A percentile compares a stretch with the other conserved stretches of the same genome.
Evolutionary conservation across 352 stramenopile species (phyloP).

Genomic region (Globisporangium middletonii): DNA sequence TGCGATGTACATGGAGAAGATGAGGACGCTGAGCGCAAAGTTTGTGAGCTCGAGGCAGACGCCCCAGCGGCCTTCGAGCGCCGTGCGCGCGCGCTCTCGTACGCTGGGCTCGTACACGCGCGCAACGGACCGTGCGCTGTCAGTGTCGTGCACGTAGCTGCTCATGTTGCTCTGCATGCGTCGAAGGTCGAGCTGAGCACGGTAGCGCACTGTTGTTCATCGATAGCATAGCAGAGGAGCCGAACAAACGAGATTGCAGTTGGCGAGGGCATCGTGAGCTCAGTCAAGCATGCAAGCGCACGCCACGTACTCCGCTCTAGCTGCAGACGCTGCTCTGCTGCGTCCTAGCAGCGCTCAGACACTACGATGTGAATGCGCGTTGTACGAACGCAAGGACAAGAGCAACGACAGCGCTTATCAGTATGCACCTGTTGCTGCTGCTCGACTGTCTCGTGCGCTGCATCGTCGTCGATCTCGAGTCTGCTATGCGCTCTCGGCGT

Average conservation of each 20-base stretch:
- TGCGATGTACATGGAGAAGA: conserved; percentile 53
- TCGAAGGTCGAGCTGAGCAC: conserved; percentile 15
- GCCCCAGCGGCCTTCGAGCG: conserved; percentile 28
- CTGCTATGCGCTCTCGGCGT: conserved; percentile 11
- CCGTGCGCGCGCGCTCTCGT: conserved; percentile 27
- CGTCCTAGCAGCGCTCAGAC: background rate
- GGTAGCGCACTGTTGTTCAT: conserved; percentile 2
- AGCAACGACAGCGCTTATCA: background rate
- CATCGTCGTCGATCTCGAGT: background rate
- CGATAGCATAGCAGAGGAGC: background rate
- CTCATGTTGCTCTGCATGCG: conserved; percentile 19
- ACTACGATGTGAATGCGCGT: background rate
- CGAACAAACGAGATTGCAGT: too few species aligned
- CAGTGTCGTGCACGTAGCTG: conserved; percentile 14
- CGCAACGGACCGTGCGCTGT: conserved; percentile 21
- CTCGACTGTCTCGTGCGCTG: background rate
- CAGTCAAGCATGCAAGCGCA: background rate
- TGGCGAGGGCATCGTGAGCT: background rate
- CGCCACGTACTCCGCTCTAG: conserved; percentile 6
- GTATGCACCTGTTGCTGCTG: background rate
- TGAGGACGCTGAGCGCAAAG: conserved; percentile 50
- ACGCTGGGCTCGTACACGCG: conserved; percentile 44
- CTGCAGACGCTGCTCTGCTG: conserved; percentile 6
- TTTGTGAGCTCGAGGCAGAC: conserved; percentile 53
- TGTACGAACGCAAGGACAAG: background rate